A percentile compares a stretch with the other conserved stretches of the same genome.
Evolutionary conservation across 2,329 filamentous ascomycete genomes (phyloP).

Genomic region (Thielaviopsis punctulata): DNA sequence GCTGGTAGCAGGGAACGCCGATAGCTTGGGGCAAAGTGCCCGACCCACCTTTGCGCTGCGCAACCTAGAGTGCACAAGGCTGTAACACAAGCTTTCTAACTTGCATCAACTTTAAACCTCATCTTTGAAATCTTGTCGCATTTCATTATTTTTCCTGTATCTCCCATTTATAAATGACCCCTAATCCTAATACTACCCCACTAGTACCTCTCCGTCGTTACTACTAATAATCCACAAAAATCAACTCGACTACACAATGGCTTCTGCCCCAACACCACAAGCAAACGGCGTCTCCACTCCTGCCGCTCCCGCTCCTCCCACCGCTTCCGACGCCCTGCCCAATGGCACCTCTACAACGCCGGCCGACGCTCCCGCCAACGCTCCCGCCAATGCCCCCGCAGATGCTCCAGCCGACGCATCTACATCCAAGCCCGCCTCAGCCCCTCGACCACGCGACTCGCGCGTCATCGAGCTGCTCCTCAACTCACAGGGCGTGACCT

Average conservation of each 20-base stretch:
- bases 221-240: background rate
- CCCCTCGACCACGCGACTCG: slow-evolving; percentile 55
- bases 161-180: too few species aligned
- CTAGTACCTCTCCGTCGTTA: background rate
- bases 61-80: background rate
- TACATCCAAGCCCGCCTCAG: slow-evolving; percentile 23
- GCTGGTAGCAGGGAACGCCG: background rate
- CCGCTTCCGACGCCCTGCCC: slow-evolving; percentile 14
- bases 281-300: slow-evolving; percentile 34
- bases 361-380: background rate
- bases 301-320: slow-evolving; percentile 20
- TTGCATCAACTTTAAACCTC: background rate
- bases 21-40: background rate
- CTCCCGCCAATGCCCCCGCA: slow-evolving; percentile 12
- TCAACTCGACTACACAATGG: slow-evolving; percentile 3
- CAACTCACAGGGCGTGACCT: slow-evolving; percentile 58
- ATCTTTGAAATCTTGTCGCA: too few species aligned
- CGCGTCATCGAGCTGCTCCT: slow-evolving; percentile 67
- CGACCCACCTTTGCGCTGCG: background rate
- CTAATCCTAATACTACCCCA: too few species aligned
- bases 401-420: too few species aligned
- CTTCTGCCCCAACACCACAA: slow-evolving; percentile 19
- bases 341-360: slow-evolving; percentile 12
- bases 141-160: too few species aligned
- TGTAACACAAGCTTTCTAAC: background rate